Evolutionary conservation across 108 stramenopile species (phyloP).

Genomic region (Hondaea fermentalgiana): DNA sequence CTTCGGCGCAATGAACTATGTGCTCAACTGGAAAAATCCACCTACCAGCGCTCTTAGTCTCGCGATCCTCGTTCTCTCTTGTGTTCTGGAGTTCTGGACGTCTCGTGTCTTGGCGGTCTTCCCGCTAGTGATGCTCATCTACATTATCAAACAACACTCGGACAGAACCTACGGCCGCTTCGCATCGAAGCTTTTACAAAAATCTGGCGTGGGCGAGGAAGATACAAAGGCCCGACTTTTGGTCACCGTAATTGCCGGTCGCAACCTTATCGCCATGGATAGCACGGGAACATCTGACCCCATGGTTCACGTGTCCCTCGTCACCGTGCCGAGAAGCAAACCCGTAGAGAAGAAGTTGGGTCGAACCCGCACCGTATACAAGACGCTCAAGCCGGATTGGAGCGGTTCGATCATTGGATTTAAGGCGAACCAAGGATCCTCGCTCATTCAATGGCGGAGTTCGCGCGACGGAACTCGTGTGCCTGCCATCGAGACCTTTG

Average conservation of each 20-base stretch:
- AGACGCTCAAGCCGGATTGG: conserved; percentile 10
- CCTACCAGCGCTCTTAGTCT: not conserved
- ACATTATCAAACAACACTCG: not conserved
- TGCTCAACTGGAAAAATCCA: not conserved
- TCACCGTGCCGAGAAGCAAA: not conserved
- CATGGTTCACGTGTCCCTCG: not conserved
- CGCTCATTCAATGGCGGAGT: not conserved
- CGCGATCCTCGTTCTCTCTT: not conserved
- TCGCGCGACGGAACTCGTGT: not conserved
- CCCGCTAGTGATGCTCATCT: not conserved
- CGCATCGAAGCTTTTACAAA: not conserved
- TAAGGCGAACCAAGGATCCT: not conserved
- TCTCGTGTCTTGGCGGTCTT: not conserved
- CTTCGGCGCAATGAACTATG: not conserved
- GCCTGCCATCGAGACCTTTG: not conserved
- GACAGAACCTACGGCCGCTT: not conserved
- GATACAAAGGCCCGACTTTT: not conserved
- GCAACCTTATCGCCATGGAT: not conserved
- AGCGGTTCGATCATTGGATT: not conserved
- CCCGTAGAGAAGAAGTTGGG: not conserved
- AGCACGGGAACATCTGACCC: not conserved
- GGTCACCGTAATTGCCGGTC: not conserved
- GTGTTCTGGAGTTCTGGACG: not conserved
- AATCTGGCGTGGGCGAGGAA: not conserved
- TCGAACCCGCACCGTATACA: not conserved